A percentile compares a stretch with the other conserved stretches of the same genome.
Evolutionary conservation across 768 basidiomycete species (phyloP).

Genomic region (Trametes villosa): DNA sequence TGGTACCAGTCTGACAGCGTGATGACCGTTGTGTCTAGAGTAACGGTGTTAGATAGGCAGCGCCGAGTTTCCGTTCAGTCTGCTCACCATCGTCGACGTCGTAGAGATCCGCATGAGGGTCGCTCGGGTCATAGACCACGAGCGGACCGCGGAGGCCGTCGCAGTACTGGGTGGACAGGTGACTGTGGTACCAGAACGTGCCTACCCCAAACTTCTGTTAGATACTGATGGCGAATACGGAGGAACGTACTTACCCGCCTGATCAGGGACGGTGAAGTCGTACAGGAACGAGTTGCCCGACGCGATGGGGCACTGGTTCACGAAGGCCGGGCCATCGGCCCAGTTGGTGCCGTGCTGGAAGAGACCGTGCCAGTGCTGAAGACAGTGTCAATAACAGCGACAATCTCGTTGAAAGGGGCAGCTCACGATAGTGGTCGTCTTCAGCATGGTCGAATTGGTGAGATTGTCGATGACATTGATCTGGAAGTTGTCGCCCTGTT

Average conservation of each 20-base stretch:
- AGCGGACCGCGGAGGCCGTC: conserved; percentile 46
- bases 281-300: conserved; percentile 47
- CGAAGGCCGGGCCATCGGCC: conserved; percentile 52
- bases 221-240: background rate
- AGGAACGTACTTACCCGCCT: conserved; percentile 28
- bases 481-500: background rate
- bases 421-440: conserved; percentile 29
- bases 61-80: too few species aligned
- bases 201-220: conserved; percentile 18
- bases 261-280: conserved; percentile 36
- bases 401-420: too few species aligned
- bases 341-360: conserved; percentile 48
- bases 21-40: conserved; percentile 47
- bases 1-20: conserved; percentile 51
- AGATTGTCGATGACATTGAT: conserved; percentile 28
- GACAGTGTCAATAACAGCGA: background rate
- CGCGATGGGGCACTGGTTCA: conserved; percentile 45
- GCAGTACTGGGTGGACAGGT: conserved; percentile 44
- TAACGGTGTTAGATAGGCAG: background rate
- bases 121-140: conserved; percentile 36
- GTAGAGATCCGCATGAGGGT: conserved; percentile 34
- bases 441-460: conserved; percentile 24
- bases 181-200: conserved; percentile 47
- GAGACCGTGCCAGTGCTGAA: conserved; percentile 54
- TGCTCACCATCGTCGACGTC: conserved; percentile 36